A percentile compares a stretch with the other conserved stretches of the same genome.
Conservation (phyloP, 202 grass and related monocot species). For the Setaria italica region DNA sequence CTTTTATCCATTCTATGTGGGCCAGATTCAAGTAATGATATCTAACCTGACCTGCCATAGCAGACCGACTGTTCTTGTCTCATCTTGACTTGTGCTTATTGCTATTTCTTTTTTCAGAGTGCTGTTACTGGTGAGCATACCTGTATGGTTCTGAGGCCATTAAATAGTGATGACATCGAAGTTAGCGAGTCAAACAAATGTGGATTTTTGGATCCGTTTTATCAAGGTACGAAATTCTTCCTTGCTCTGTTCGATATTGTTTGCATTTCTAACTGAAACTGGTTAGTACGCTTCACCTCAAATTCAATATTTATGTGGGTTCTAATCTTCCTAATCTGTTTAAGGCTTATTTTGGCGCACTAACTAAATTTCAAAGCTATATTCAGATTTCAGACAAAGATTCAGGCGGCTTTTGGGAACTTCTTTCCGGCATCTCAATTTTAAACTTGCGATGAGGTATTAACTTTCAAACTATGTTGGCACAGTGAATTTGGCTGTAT, state of each 20-base stretch:
- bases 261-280: constrained; percentile 10
- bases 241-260: constrained; percentile 14
- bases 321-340: neutral
- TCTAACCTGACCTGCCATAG: constrained; percentile 40
- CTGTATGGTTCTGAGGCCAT: constrained; percentile 86
- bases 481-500: constrained; percentile 5
- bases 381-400: constrained; percentile 86
- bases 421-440: constrained; percentile 79
- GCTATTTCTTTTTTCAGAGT: constrained; percentile 68
- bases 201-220: constrained; percentile 92
- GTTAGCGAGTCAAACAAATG: constrained; percentile 54
- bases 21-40: constrained; percentile 87
- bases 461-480: constrained; percentile 14
- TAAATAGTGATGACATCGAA: constrained; percentile 80
- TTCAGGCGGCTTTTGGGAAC: constrained; percentile 86
- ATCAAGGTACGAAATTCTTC: constrained; percentile 60
- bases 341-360: constrained; percentile 25
- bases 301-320: neutral
- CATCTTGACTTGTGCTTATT: constrained; percentile 31
- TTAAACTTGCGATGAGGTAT: constrained; percentile 90
- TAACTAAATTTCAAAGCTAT: constrained; percentile 47
- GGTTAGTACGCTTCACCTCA: constrained; percentile 19
- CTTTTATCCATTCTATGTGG: constrained; percentile 91
- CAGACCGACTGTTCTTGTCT: constrained; percentile 12
- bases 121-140: constrained; percentile 96